Evolutionary conservation across 2,329 filamentous ascomycete genomes (phyloP).

Genomic region (Escovopsis sp.): DNA sequence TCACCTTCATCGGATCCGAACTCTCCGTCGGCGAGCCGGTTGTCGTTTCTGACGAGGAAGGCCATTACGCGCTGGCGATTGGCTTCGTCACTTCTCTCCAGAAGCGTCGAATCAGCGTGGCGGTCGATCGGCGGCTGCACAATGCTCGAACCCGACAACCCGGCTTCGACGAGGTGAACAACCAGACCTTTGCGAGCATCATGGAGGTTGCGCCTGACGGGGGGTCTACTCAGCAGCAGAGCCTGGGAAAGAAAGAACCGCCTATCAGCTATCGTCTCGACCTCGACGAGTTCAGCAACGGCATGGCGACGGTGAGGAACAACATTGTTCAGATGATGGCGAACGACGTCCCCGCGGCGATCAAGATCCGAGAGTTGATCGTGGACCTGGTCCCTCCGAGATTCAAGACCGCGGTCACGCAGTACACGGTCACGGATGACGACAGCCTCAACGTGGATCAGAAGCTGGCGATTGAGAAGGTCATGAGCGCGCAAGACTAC

Average conservation of each 20-base stretch:
- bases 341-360: conserved; percentile 54
- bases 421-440: conserved; percentile 46
- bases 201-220: conserved; percentile 59
- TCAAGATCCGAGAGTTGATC: conserved; percentile 62
- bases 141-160: conserved; percentile 63
- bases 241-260: conserved; percentile 35
- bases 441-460: conserved; percentile 77
- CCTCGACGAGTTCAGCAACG: conserved; percentile 97
- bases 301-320: conserved; percentile 88
- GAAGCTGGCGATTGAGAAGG: conserved; percentile 72
- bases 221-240: conserved; percentile 35
- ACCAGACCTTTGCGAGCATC: conserved; percentile 81
- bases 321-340: conserved; percentile 91
- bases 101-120: conserved; percentile 65
- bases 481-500: conserved; percentile 91
- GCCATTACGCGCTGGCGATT: conserved; percentile 87
- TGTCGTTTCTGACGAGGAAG: conserved; percentile 89
- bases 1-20: conserved; percentile 87
- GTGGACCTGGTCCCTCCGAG: conserved; percentile 60
- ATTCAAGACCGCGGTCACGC: conserved; percentile 54
- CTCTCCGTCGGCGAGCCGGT: conserved; percentile 77
- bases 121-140: conserved; percentile 79
- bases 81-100: conserved; percentile 74
- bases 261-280: conserved; percentile 70
- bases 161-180: conserved; percentile 60